Evolutionary conservation across 2,329 filamentous ascomycete species (phyloP).

Genomic region (Spiromastix sp.): DNA sequence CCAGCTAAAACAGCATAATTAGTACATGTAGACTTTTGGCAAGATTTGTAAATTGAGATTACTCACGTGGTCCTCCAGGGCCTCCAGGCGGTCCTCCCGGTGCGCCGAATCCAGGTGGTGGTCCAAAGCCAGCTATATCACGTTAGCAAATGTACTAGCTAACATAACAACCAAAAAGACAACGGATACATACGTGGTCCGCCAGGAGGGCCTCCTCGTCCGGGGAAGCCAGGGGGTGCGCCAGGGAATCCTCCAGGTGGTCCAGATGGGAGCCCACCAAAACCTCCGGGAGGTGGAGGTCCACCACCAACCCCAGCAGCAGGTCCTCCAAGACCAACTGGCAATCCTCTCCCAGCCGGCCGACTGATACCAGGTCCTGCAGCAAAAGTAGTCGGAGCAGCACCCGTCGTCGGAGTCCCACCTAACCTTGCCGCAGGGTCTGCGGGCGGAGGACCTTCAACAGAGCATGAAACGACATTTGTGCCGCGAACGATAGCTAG

Average conservation of each 20-base stretch:
- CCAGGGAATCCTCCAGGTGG: constrained; percentile 43
- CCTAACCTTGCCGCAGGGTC: constrained; percentile 86
- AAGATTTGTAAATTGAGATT: constrained; percentile 9
- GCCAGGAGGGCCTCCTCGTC: constrained; percentile 40
- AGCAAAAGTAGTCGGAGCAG: constrained; percentile 55
- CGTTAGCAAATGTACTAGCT: constrained; percentile 14
- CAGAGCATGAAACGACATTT: constrained; percentile 87
- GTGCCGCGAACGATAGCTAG: constrained; percentile 90
- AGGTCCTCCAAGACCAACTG: constrained; percentile 77
- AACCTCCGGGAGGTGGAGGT: constrained; percentile 50
- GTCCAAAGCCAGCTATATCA: constrained; percentile 34
- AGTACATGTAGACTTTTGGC: constrained; percentile 30
- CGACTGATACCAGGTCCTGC: constrained; percentile 83
- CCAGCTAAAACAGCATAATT: constrained; percentile 36
- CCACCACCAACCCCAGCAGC: constrained; percentile 77
- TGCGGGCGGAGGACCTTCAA: constrained; percentile 89
- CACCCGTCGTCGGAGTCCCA: constrained; percentile 53
- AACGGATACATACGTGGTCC: constrained; percentile 39
- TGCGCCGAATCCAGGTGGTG: constrained; percentile 38
- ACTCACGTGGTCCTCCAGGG: constrained; percentile 34
- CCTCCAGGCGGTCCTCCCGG: constrained; percentile 28
- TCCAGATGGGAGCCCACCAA: constrained; percentile 31
- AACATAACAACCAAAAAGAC: constrained; percentile 11
- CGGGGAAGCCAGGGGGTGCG: constrained; percentile 41
- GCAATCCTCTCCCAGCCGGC: constrained; percentile 76